Base-by-base conservation (phyloP, 176 grass and related monocot genomes). In the Typha latifolia region DNA sequence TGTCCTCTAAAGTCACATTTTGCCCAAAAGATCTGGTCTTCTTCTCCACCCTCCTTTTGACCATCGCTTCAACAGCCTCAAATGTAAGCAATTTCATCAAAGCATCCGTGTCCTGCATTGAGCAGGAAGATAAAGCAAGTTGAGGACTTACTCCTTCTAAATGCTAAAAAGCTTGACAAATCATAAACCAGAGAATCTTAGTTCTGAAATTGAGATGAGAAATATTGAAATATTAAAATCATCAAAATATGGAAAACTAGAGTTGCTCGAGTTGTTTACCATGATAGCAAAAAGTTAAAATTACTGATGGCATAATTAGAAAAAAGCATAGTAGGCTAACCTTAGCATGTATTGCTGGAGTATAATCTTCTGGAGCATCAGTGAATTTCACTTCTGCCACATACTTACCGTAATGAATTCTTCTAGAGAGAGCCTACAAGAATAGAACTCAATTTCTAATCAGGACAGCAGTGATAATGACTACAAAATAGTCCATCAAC, bases 331-430 rank as follows among this genome's bases (percentile, higher is more conserved):
- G 48, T 66, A 80, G 68, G 69, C 21, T 72, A 71, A 97, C 89
- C 85, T 97, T 85, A 22, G 81, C 73, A 27, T 66, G 51, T 76
- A 92, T 92, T 81, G 74, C 72, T 34, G 78, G 84, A 79, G 56
- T 74, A 69, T 97, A 97, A 74, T 97, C 89, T 66, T 87, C 85
- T 26, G 85, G 73, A 62, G 85, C 79, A 27, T 93, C 81, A 75
- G 59, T 86, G 64, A 92, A 97, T 61, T 97, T 97, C 78, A 85
- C 88, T 65, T 97, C 94, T 14, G 94, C 94, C 14, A 97, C 94
- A 78, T 87, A 97, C 76, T 90, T 97, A 51, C 94, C 89, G 49
- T 64, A 82, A 71, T 97, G 85, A 51, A 92, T 87, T 92, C 94
- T 87, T 81, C 83, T 84, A n/a, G 89, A 97, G 34, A 97, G 32